These are phyloP conservation scores for Lippia alba DNA, from an alignment of 305 asterid species.

Conservation along the genomic window DNA sequence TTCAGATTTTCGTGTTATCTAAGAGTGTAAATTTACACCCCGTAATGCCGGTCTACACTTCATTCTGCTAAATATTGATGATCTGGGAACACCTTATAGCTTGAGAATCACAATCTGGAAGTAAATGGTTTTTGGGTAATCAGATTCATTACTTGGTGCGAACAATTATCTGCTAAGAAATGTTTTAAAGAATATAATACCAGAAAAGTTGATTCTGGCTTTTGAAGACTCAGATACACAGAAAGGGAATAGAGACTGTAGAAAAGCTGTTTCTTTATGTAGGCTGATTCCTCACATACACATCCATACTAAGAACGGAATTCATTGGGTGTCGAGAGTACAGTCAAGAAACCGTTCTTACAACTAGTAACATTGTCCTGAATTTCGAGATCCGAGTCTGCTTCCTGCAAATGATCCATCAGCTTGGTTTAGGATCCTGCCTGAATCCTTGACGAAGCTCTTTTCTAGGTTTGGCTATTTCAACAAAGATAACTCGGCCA, in stretches of 20 bases:
- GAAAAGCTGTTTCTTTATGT: background rate
- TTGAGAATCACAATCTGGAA: background rate
- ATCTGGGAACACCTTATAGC: too few relatives aligned
- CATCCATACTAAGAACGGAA: too few relatives aligned
- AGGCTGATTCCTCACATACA: too few relatives aligned
- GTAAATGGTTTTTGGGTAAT: too few relatives aligned
- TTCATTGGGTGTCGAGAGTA: too few relatives aligned
- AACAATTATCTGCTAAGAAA: background rate
- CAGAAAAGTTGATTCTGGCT: background rate
- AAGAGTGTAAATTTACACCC: background rate
- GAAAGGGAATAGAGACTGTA: background rate
- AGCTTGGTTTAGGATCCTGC: conserved; percentile 28
- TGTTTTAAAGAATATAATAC: background rate
- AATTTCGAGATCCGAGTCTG: background rate
- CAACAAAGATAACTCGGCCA: conserved; percentile 63
- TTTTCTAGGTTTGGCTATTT: conserved; percentile 51
- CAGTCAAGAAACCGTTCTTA: too few relatives aligned
- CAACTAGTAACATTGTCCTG: background rate
- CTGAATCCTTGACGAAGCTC: conserved; percentile 35
- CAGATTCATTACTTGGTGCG: background rate
- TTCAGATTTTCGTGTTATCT: background rate
- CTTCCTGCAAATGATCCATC: background rate
- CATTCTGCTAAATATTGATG: too few relatives aligned
- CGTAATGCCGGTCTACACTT: background rate
- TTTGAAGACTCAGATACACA: background rate